Evolutionary conservation across 495 filamentous ascomycete genomes (phyloP).

Genomic region (Aspergillus baeticus): DNA sequence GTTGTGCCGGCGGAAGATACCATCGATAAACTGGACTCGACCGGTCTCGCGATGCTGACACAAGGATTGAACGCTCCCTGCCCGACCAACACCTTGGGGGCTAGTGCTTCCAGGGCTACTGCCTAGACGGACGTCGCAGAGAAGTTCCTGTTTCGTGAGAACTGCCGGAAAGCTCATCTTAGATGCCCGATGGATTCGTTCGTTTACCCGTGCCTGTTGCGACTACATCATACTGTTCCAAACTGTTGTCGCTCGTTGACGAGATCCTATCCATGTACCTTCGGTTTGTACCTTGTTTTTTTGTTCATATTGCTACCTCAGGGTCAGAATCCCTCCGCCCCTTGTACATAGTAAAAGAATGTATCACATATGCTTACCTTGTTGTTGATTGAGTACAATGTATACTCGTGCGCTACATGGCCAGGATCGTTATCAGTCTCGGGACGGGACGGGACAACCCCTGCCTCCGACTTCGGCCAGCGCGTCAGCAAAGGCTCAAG

Average conservation of each 20-base stretch:
- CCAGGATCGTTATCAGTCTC: slow-evolving; percentile 7
- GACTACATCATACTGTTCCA: not conserved
- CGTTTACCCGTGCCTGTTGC: not conserved
- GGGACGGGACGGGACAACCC: slow-evolving; percentile 8
- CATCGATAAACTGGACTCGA: slow-evolving; percentile 30
- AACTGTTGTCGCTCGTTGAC: not conserved
- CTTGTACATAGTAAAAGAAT: too few species aligned
- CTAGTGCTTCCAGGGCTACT: not conserved
- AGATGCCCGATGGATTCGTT: not conserved
- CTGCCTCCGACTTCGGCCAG: slow-evolving; percentile 11
- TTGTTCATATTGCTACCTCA: too few species aligned
- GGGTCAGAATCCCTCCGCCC: too few species aligned
- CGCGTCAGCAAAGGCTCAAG: not conserved
- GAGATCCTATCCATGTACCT: not conserved
- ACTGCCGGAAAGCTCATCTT: not conserved
- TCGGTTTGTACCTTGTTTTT: too few species aligned
- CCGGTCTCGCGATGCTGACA: slow-evolving; percentile 26
- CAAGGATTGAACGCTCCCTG: slow-evolving; percentile 32
- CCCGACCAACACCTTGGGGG: slow-evolving; percentile 32
- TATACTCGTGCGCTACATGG: not conserved
- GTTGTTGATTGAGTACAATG: not conserved
- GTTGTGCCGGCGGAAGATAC: slow-evolving; percentile 29
- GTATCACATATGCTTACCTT: not conserved
- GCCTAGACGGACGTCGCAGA: not conserved
- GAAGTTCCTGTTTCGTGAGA: too few species aligned